phyloP scores from a whole-genome alignment of 75 land plant genomes.

The Adiantum capillusveneris region DNA sequence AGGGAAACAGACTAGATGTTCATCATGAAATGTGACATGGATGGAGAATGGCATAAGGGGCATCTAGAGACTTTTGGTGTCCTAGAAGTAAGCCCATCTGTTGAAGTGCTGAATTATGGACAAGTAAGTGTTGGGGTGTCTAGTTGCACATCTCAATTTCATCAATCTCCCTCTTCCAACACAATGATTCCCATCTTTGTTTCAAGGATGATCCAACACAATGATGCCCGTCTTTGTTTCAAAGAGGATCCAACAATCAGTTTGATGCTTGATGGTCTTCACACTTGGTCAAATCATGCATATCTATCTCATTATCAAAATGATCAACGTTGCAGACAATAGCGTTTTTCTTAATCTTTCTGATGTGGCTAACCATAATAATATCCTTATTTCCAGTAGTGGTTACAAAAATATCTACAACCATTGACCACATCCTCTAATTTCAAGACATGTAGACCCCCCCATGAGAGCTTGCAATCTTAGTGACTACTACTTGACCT shows the following conservation, averaged over 20 bases:
- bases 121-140: slow-evolving; percentile 67
- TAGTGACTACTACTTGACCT: slow-evolving; percentile 80
- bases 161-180: slow-evolving; percentile 84
- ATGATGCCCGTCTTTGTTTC: too few species aligned
- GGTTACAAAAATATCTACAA: slow-evolving; percentile 82
- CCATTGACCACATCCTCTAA: slow-evolving; percentile 60
- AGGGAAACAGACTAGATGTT: too few species aligned
- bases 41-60: too few species aligned
- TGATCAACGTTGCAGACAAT: slow-evolving; percentile 94
- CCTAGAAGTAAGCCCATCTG: too few species aligned
- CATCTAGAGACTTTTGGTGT: too few species aligned
- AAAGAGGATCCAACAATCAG: slow-evolving; percentile 87
- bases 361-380: slow-evolving; percentile 89
- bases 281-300: slow-evolving; percentile 76
- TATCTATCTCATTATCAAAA: slow-evolving; percentile 95
- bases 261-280: slow-evolving; percentile 97
- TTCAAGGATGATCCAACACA: too few species aligned
- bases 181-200: slow-evolving; percentile 72
- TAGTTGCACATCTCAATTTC: slow-evolving; percentile 95
- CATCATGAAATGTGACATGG: too few species aligned
- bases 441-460: slow-evolving; percentile 56
- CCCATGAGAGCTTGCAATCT: slow-evolving; percentile 83
- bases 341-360: slow-evolving; percentile 87
- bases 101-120: too few species aligned
- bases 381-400: slow-evolving; percentile 97